These are phyloP conservation scores for Lojkania enalia DNA, from an alignment of 2,329 filamentous ascomycete genomes.

Conservation along the genomic window DNA sequence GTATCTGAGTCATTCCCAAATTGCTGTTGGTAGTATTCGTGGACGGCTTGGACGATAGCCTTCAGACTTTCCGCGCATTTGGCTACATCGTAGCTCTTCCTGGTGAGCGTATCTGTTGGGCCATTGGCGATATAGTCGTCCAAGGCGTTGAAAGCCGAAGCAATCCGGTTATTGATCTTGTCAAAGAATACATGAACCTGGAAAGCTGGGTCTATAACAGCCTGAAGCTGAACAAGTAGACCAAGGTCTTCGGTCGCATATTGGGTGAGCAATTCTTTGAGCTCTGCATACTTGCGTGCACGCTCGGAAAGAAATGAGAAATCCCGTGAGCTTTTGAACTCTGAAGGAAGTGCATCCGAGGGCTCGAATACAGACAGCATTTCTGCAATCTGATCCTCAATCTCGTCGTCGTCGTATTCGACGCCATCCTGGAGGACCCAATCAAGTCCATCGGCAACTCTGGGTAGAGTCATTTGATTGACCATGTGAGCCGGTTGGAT, in stretches of 20 bases:
- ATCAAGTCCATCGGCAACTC: conserved; percentile 30
- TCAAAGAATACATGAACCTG: conserved; percentile 40
- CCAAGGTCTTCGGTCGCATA: conserved; percentile 33
- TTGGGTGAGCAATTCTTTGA: conserved; percentile 32
- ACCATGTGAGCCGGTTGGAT: conserved; percentile 35
- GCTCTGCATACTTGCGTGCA: conserved; percentile 37
- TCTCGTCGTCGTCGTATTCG: conserved; percentile 32
- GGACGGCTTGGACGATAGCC: conserved; percentile 30
- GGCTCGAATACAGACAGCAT: conserved; percentile 45
- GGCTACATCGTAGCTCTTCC: conserved; percentile 30
- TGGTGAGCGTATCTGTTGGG: conserved; percentile 24
- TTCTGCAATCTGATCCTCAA: conserved; percentile 34
- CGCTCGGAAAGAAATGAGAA: conserved; percentile 30
- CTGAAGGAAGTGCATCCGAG: conserved; percentile 36
- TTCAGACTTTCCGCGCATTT: conserved; percentile 37
- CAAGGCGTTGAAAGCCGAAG: conserved; percentile 31
- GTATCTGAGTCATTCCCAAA: conserved; percentile 21
- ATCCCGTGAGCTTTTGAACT: conserved; percentile 35
- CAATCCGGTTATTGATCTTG: conserved; percentile 37
- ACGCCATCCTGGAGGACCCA: conserved; percentile 38
- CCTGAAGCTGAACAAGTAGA: conserved; percentile 30
- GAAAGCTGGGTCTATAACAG: conserved; percentile 37
- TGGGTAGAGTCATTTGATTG: conserved; percentile 27
- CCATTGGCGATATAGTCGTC: conserved; percentile 36
- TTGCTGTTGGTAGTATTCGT: conserved; percentile 32